A percentile compares a stretch with the other conserved stretches of the same genome.
These are phyloP conservation scores for Colletotrichum karsti DNA, from an alignment of 2,329 filamentous ascomycete genomes.

Conservation along the genomic window DNA sequence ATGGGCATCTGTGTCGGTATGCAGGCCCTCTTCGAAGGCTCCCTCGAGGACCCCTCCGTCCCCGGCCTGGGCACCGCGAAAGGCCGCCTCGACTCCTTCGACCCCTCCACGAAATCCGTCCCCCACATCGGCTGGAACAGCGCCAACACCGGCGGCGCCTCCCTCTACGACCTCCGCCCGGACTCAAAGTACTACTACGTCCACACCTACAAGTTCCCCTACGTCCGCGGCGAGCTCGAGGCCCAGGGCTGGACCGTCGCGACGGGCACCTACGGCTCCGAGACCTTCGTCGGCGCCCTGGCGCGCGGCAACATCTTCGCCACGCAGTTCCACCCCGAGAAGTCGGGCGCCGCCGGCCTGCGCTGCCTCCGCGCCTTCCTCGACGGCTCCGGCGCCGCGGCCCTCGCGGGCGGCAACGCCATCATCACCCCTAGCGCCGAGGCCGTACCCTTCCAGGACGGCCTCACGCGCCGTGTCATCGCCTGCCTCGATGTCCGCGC, in stretches of 20 bases:
- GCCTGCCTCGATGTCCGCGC: slow-evolving; percentile 95
- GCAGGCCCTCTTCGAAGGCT: slow-evolving; percentile 89
- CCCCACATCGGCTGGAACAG: slow-evolving; percentile 99
- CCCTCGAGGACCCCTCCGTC: slow-evolving; percentile 77
- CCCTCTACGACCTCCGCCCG: slow-evolving; percentile 80
- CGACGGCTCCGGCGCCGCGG: slow-evolving; percentile 69
- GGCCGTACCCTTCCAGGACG: slow-evolving; percentile 55
- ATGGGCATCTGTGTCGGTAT: slow-evolving; percentile 97
- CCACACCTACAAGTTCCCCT: slow-evolving; percentile 89
- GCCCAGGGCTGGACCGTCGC: slow-evolving; percentile 90
- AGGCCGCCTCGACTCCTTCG: slow-evolving; percentile 77
- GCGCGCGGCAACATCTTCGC: slow-evolving; percentile 86
- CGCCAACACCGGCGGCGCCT: slow-evolving; percentile 68
- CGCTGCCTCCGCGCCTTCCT: slow-evolving; percentile 87
- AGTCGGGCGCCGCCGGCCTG: slow-evolving; percentile 90
- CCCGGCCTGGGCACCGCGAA: slow-evolving; percentile 81
- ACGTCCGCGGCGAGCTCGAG: slow-evolving; percentile 78
- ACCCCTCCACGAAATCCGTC: slow-evolving; percentile 84
- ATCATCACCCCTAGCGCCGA: slow-evolving; percentile 16
- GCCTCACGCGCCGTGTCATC: slow-evolving; percentile 91
- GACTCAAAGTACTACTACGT: slow-evolving; percentile 98
- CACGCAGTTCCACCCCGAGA: slow-evolving; percentile 98
- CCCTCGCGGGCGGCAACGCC: slow-evolving; percentile 45
- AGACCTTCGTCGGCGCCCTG: slow-evolving; percentile 92
- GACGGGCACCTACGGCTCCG: slow-evolving; percentile 84